Percentiles rank a stretch among this genome's conserved stretches.
Evolutionary conservation across 2,329 filamentous ascomycete genomes (phyloP).

Genomic region (Ramularia endophylla): DNA sequence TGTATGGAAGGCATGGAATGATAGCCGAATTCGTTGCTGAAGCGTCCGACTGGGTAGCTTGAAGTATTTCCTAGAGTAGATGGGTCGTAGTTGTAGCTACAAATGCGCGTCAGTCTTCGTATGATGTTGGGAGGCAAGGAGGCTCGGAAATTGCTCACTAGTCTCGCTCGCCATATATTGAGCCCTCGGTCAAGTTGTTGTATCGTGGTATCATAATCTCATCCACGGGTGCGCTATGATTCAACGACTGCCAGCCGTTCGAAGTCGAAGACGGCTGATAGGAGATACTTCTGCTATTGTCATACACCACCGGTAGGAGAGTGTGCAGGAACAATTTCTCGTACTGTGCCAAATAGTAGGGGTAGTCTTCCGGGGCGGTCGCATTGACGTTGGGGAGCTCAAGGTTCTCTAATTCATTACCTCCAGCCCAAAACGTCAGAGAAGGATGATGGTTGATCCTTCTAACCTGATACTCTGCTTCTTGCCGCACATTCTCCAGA

Average conservation of each 20-base stretch:
- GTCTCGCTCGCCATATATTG: slow-evolving; percentile 54
- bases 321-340: slow-evolving; percentile 53
- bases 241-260: slow-evolving; percentile 52
- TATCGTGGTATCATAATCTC: slow-evolving; percentile 52
- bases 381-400: slow-evolving; percentile 40
- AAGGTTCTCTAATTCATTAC: slow-evolving; percentile 56
- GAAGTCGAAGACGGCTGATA: slow-evolving; percentile 57
- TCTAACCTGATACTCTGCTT: slow-evolving; percentile 56
- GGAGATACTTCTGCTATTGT: slow-evolving; percentile 53
- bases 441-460: slow-evolving; percentile 54
- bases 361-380: slow-evolving; percentile 38
- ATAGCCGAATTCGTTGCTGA: slow-evolving; percentile 59
- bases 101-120: no score
- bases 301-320: slow-evolving; percentile 51
- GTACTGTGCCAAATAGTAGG: slow-evolving; percentile 46
- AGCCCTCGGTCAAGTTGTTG: slow-evolving; percentile 46
- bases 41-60: slow-evolving; percentile 53
- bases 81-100: slow-evolving; percentile 51
- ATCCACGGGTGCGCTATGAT: slow-evolving; percentile 45
- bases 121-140: no score
- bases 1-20: slow-evolving; percentile 58
- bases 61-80: slow-evolving; percentile 49
- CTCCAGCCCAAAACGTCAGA: slow-evolving; percentile 36
- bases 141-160: slow-evolving; percentile 8
- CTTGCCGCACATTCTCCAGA: slow-evolving; percentile 50